phyloP scores from a whole-genome alignment of 495 filamentous ascomycete genomes.

The Friedmanniomyces endolithicus region DNA sequence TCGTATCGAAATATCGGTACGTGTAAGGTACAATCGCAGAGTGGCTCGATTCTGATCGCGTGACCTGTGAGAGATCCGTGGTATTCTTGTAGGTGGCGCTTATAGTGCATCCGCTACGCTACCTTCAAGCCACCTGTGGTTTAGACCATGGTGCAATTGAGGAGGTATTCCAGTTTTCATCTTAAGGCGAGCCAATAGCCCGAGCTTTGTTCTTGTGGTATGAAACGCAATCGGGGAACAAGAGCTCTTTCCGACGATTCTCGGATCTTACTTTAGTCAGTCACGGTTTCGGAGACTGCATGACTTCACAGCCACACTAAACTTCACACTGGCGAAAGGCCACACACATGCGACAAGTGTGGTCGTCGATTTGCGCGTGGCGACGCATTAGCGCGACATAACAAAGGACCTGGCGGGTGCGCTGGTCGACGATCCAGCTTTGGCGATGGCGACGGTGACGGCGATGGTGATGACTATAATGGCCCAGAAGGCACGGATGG shows the following conservation, averaged over 20 bases:
- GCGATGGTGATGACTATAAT: slow-evolving; percentile 37
- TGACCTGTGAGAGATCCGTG: no score
- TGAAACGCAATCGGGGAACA: no score
- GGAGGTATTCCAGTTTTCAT: no score
- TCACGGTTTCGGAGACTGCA: slow-evolving; percentile 85
- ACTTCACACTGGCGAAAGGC: slow-evolving; percentile 96
- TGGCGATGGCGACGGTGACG: slow-evolving; percentile 69
- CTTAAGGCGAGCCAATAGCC: neutral
- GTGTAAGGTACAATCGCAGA: no score
- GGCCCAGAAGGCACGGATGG: slow-evolving; percentile 62
- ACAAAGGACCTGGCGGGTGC: slow-evolving; percentile 91
- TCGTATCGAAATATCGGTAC: no score
- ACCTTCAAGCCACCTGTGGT: no score
- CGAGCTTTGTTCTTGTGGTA: no score
- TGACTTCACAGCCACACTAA: slow-evolving; percentile 93
- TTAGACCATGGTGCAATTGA: no score
- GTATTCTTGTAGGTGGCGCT: no score
- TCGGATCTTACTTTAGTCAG: slow-evolving; percentile 34
- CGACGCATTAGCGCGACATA: slow-evolving; percentile 87
- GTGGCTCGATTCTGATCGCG: no score
- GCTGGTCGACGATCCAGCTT: slow-evolving; percentile 82
- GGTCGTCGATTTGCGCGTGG: slow-evolving; percentile 89
- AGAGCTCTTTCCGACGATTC: neutral
- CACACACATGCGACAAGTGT: slow-evolving; percentile 87
- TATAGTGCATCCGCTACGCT: no score